Evolutionary conservation across 352 stramenopile genomes (phyloP).

Genomic region (Phytophthora syringae): DNA sequence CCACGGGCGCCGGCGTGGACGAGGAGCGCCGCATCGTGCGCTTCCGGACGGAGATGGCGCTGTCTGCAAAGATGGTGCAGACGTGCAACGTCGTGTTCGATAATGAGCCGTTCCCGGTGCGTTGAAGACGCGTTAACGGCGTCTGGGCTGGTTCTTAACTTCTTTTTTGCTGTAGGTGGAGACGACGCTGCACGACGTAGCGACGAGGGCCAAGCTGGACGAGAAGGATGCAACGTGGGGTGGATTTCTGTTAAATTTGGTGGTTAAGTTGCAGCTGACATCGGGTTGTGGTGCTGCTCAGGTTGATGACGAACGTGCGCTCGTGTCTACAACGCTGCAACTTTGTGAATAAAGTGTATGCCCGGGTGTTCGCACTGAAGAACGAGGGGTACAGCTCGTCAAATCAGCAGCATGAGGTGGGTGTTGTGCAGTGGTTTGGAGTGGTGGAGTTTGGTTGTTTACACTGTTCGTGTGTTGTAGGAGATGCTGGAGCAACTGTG

Average conservation of each 20-base stretch:
- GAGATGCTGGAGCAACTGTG: slow-evolving; percentile 85
- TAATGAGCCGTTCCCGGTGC: slow-evolving; percentile 72
- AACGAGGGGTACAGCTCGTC: slow-evolving; percentile 73
- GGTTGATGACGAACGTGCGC: slow-evolving; percentile 70
- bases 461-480: not conserved
- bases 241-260: not conserved
- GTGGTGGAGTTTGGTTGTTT: not conserved
- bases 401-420: slow-evolving; percentile 64
- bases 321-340: slow-evolving; percentile 73
- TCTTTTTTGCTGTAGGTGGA: slow-evolving; percentile 68
- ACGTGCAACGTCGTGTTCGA: slow-evolving; percentile 86
- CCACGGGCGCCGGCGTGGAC: slow-evolving; percentile 46
- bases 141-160: not conserved
- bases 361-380: slow-evolving; percentile 53
- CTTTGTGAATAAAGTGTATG: slow-evolving; percentile 82
- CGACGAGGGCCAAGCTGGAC: slow-evolving; percentile 56
- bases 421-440: slow-evolving; percentile 7
- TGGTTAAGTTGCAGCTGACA: not conserved
- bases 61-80: slow-evolving; percentile 62
- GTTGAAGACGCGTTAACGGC: not conserved
- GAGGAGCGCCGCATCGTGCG: slow-evolving; percentile 70
- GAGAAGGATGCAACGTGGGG: slow-evolving; percentile 54
- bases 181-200: slow-evolving; percentile 57
- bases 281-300: slow-evolving; percentile 25
- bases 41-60: slow-evolving; percentile 75